Evolutionary conservation across 345 rosid species (phyloP).

Genomic region (Kandelia obovata): DNA sequence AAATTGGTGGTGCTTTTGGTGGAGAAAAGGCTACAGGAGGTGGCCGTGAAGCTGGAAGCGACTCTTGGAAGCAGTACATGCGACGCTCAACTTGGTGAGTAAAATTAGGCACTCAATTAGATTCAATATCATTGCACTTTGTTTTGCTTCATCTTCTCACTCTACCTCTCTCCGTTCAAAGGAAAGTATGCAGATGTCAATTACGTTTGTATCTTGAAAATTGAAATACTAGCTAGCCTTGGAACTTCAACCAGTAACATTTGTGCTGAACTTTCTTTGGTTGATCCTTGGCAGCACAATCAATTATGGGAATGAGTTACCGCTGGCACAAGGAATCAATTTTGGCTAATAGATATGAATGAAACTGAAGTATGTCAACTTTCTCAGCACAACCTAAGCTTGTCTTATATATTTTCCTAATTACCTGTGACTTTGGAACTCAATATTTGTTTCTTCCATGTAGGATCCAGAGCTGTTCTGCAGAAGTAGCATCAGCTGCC

Average conservation of each 20-base stretch:
- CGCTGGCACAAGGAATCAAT: constrained; percentile 96
- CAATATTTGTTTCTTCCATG: neutral
- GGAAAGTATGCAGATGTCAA: neutral
- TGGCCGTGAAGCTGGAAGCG: constrained; percentile 98
- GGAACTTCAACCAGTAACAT: neutral
- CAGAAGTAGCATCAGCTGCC: neutral
- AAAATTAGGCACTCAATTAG: neutral
- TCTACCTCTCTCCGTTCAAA: neutral
- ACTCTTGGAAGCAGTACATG: constrained; percentile 99
- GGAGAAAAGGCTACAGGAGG: constrained; percentile 97
- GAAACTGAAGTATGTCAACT: neutral
- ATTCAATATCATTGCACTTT: neutral
- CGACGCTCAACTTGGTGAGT: constrained; percentile 90
- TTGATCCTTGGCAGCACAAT: constrained; percentile 55
- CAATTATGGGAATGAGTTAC: constrained; percentile 89
- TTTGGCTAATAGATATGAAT: constrained; percentile 47
- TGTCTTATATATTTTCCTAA: neutral
- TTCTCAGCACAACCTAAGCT: too few species aligned
- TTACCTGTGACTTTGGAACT: neutral
- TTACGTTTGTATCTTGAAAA: neutral
- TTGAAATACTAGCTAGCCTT: neutral
- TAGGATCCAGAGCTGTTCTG: constrained; percentile 10
- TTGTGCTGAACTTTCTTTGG: neutral
- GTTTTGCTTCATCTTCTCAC: neutral
- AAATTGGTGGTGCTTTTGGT: constrained; percentile 96